These are phyloP conservation scores for Alternaria rosae DNA, from an alignment of 2,329 filamentous ascomycete species.

Conservation along the genomic window DNA sequence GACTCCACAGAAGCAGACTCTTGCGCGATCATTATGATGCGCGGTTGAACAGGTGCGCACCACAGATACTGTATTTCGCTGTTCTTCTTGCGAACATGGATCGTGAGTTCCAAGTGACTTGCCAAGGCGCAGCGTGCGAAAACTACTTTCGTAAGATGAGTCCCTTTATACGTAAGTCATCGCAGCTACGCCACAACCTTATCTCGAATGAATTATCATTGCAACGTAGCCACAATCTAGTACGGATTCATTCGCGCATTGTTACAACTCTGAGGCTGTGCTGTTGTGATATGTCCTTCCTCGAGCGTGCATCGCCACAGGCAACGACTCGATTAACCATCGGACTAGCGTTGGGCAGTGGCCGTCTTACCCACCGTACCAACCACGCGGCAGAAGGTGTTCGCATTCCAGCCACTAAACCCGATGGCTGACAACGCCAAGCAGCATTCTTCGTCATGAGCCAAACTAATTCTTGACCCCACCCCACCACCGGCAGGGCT, in stretches of 20 bases:
- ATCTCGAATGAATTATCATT: neutral
- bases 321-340: neutral
- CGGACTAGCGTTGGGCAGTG: neutral
- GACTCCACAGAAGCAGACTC: neutral
- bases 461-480: neutral
- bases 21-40: neutral
- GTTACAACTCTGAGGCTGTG: conserved; percentile 5
- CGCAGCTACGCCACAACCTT: neutral
- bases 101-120: neutral
- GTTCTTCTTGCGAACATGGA: neutral
- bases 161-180: neutral
- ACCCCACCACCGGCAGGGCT: conserved; percentile 11
- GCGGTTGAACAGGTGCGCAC: neutral
- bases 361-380: conserved; percentile 3
- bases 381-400: conserved; percentile 5
- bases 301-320: conserved; percentile 8
- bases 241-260: neutral
- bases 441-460: conserved; percentile 8
- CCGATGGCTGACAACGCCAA: conserved; percentile 6
- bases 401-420: conserved; percentile 1
- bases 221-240: neutral
- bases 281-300: neutral
- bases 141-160: neutral
- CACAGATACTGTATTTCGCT: neutral
- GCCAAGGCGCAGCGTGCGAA: neutral